phyloP scores from a whole-genome alignment of 305 asterid species.

The Solanum hybrid region DNA sequence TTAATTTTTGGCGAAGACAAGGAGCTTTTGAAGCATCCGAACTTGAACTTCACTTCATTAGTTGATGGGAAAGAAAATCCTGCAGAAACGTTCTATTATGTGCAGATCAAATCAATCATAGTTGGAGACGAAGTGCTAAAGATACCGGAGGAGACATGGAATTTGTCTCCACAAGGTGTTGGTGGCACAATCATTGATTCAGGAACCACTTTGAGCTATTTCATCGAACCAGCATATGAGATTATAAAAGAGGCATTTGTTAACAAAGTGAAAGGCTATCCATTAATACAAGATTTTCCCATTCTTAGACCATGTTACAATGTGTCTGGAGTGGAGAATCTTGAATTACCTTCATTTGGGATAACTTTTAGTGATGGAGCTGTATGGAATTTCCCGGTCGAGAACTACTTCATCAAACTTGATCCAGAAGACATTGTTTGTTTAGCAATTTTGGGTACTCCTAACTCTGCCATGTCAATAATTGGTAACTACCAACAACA shows the following conservation, averaged over 20 bases:
- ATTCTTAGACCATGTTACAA: conserved; percentile 77
- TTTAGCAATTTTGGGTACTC: conserved; percentile 73
- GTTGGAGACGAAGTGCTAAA: conserved; percentile 59
- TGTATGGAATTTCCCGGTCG: conserved; percentile 71
- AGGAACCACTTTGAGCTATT: conserved; percentile 76
- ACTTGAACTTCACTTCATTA: conserved; percentile 55
- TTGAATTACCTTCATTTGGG: conserved; percentile 57
- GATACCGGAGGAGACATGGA: conserved; percentile 63
- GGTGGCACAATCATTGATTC: conserved; percentile 92
- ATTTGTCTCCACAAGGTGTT: conserved; percentile 37
- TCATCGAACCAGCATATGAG: conserved; percentile 66
- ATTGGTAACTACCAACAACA: conserved; percentile 93
- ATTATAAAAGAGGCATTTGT: conserved; percentile 55
- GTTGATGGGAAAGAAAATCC: conserved; percentile 39
- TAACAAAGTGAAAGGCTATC: conserved; percentile 38
- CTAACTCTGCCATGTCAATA: conserved; percentile 55
- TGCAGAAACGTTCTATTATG: conserved; percentile 72
- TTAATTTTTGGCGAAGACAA: conserved; percentile 82
- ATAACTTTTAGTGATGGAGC: conserved; percentile 70
- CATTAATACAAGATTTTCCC: conserved; percentile 46
- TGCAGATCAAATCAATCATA: conserved; percentile 47
- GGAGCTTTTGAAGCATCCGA: conserved; percentile 33
- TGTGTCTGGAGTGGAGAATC: conserved; percentile 40
- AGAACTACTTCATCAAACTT: conserved; percentile 66
- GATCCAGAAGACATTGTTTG: conserved; percentile 77